Evolutionary conservation across 179 eudicot species (phyloP).

Genomic region (Patellifolia procumbens): DNA sequence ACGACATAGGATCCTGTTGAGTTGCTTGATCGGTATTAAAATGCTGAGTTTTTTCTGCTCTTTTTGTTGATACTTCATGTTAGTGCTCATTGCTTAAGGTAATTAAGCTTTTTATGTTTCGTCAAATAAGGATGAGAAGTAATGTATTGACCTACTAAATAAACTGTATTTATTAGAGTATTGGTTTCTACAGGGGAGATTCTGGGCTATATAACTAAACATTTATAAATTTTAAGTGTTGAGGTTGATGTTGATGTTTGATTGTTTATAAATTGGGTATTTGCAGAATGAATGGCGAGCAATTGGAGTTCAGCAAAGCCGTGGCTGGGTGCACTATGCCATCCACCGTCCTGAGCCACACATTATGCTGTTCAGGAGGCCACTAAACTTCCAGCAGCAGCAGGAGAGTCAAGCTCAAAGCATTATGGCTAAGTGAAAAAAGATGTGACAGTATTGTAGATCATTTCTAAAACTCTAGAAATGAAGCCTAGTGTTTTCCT

Average conservation of each 20-base stretch:
- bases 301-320: conserved; percentile 90
- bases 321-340: conserved; percentile 95
- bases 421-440: conserved; percentile 55
- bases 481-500: not conserved
- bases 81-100: no score
- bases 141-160: not conserved
- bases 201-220: no score
- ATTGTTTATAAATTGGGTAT: not conserved
- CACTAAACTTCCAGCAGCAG: conserved; percentile 88
- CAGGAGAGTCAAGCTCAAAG: conserved; percentile 58
- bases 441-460: not conserved
- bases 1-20: no score
- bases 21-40: no score
- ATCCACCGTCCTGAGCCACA: conserved; percentile 96
- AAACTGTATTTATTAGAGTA: no score
- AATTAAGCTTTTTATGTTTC: no score
- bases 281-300: conserved; percentile 87
- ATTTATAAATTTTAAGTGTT: no score
- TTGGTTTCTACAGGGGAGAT: no score
- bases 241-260: not conserved
- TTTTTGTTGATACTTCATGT: no score
- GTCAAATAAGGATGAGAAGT: not conserved
- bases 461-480: conserved; percentile 39
- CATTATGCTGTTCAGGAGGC: conserved; percentile 97
- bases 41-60: no score